A percentile compares a stretch with the other conserved stretches of the same genome.
Conservation (phyloP, 495 filamentous ascomycete species). For the Bacidia rubella region DNA sequence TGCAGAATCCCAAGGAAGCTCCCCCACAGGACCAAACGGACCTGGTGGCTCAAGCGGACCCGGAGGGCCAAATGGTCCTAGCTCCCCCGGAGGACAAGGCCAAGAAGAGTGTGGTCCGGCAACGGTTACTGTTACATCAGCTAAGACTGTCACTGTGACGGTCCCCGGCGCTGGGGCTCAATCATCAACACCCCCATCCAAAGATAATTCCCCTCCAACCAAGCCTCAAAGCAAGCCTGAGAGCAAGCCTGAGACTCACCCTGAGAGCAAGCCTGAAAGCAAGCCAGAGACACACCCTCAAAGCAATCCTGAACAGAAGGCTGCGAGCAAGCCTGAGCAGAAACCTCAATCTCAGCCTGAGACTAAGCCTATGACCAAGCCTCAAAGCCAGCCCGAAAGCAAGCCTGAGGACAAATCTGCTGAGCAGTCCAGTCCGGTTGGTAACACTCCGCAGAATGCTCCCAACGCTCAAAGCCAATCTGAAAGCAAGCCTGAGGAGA, state of each 20-base stretch:
- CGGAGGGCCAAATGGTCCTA: slow-evolving; percentile 2
- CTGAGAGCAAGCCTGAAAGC: background rate
- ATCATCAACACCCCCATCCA: background rate
- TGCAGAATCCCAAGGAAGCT: background rate
- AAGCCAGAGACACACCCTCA: background rate
- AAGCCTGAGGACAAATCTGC: background rate
- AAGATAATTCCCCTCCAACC: background rate
- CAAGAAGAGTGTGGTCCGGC: slow-evolving; percentile 15
- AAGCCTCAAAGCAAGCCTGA: background rate
- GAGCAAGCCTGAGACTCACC: background rate
- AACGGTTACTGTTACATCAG: slow-evolving; percentile 17
- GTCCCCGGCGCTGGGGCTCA: slow-evolving; percentile 6
- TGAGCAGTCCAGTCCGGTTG: background rate
- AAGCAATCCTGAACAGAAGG: background rate
- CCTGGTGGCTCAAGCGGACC: slow-evolving; percentile 3
- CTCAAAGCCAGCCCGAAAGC: background rate
- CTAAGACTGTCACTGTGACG: slow-evolving; percentile 19
- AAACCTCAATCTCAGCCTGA: background rate
- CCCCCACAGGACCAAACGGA: background rate
- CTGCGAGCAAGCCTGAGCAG: background rate
- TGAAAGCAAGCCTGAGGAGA: background rate
- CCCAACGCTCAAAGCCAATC: background rate
- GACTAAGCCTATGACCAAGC: background rate
- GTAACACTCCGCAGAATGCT: background rate
- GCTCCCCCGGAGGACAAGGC: slow-evolving; percentile 1